These are phyloP conservation scores for Xylaria intraflava DNA, from an alignment of 495 filamentous ascomycete species.

Conservation along the genomic window DNA sequence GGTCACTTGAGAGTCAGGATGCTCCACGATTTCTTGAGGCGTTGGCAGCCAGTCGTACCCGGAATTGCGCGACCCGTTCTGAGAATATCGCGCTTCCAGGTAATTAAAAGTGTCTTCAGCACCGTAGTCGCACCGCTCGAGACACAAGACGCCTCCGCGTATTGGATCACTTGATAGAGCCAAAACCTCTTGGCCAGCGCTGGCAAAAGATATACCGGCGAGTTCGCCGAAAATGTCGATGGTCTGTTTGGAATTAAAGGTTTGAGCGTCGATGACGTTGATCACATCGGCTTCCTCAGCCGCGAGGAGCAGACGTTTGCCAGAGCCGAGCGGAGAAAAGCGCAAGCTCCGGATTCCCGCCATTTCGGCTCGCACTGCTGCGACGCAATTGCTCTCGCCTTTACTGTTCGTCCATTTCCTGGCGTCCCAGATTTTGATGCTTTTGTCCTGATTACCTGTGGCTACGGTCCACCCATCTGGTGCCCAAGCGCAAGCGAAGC, in stretches of 20 bases:
- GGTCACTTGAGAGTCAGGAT: constrained; percentile 19
- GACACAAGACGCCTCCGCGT: constrained; percentile 75
- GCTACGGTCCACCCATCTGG: constrained; percentile 83
- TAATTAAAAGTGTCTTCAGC: constrained; percentile 37
- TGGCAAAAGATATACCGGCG: constrained; percentile 66
- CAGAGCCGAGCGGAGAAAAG: constrained; percentile 74
- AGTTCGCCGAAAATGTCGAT: constrained; percentile 84
- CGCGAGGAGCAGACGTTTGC: constrained; percentile 65
- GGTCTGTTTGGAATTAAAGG: constrained; percentile 61
- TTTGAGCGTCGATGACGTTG: constrained; percentile 67
- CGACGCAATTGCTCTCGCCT: constrained; percentile 43
- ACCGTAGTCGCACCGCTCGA: constrained; percentile 51
- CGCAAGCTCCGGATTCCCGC: constrained; percentile 69
- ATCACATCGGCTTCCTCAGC: constrained; percentile 83
- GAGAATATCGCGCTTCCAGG: constrained; percentile 2
- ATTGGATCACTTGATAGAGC: constrained; percentile 67
- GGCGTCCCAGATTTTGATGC: constrained; percentile 79
- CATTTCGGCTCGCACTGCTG: constrained; percentile 64
- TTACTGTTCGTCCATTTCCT: constrained; percentile 55
- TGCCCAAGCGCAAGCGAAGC: constrained; percentile 88
- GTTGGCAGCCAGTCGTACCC: constrained; percentile 31
- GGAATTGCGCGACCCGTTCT: constrained; percentile 7
- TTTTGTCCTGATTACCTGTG: constrained; percentile 84
- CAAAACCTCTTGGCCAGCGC: constrained; percentile 64
- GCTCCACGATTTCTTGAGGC: constrained; percentile 23